phyloP scores from a whole-genome alignment of 306 rosid species.

The Styphnolobium japonicum region DNA sequence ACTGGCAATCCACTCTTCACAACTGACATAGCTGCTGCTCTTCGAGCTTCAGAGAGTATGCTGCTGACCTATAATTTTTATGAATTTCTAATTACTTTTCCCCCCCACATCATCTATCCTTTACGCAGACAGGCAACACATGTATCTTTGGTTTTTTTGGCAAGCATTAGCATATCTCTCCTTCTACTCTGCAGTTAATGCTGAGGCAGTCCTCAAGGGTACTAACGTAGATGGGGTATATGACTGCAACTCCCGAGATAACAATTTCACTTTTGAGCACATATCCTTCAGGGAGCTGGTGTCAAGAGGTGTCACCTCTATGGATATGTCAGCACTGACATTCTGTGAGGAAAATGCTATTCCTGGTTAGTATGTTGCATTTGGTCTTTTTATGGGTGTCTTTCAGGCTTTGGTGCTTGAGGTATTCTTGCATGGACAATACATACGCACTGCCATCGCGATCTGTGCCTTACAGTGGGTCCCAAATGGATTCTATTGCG shows the following conservation, averaged over 20 bases:
- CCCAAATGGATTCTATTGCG: not conserved
- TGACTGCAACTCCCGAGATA: conserved; percentile 52
- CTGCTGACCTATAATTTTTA: not conserved
- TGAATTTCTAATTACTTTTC: conserved; percentile 2
- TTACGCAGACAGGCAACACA: not conserved
- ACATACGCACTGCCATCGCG: not conserved
- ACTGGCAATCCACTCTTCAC: conserved; percentile 54
- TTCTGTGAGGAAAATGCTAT: conserved; percentile 60
- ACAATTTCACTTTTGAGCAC: conserved; percentile 51
- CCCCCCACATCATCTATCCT: not conserved
- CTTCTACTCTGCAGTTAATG: conserved; percentile 42
- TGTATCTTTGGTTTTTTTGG: not conserved
- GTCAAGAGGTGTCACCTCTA: conserved; percentile 48
- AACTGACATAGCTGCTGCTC: conserved; percentile 61
- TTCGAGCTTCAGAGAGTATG: conserved; percentile 64
- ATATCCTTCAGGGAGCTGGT: conserved; percentile 59
- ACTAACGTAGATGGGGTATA: conserved; percentile 56
- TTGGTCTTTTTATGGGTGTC: not conserved
- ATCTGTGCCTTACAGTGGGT: not conserved
- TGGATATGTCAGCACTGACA: conserved; percentile 54
- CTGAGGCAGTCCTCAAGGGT: conserved; percentile 64
- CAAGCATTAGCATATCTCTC: conserved; percentile 6
- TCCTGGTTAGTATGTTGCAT: conserved; percentile 58
- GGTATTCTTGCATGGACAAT: not conserved
- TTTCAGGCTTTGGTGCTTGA: conserved; percentile 14